Evolutionary conservation across 129 eudicot genomes (phyloP), one percentile per base, ranked within the genome.

Genomic region (Dittrichia graveolens): DNA sequence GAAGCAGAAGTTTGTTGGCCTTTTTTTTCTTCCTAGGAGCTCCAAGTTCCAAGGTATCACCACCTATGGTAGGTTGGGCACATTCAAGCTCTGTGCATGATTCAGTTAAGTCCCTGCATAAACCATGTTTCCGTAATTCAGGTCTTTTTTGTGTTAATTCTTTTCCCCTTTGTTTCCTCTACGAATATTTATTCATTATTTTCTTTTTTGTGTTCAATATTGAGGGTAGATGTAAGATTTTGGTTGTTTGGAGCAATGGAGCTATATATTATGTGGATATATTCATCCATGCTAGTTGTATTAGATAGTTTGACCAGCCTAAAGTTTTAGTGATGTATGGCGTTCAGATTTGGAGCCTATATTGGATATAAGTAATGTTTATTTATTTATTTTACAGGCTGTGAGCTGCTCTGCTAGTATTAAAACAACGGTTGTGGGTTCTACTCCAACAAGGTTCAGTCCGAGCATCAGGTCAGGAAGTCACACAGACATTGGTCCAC

Each of bases 401-500:
- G 34, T 79, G 77, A 80, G 85, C 75, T 81, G 82, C 65, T 45
- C 85, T 59, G 75, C 85, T 40, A 75, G 75, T 67, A 73, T 68
- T 5, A 84, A 82, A 19, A 48, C 80, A 12, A 74, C 83, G 4
- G 57, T 73, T 12, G 74, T 82, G 7, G 80, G 73, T 12, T 75
- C 88, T 15, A 16, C 87, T 43, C 5, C 81, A 71, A 40, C 41
- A 50, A 77, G 46, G 46, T 79, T 54, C 74, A 41, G 73, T 37
- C 89, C 95, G 45, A 81, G 24, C 43, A 79, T 91, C 78, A 83
- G 87, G 60, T 91, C 97, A 0, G 97, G 97, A 13, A 86, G 97
- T 76, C 86, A 84, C 74, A 82, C 97, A 0, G 96, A 88, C 56
- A 84, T 85, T 6, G 97, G 97, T n/a, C 86, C 84, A 11, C 96